Percentiles rank a stretch among this genome's conserved stretches.
These are phyloP conservation scores for Lipomyces yamanashiensis DNA, from an alignment of 805 yeast species.

Conservation along the genomic window DNA sequence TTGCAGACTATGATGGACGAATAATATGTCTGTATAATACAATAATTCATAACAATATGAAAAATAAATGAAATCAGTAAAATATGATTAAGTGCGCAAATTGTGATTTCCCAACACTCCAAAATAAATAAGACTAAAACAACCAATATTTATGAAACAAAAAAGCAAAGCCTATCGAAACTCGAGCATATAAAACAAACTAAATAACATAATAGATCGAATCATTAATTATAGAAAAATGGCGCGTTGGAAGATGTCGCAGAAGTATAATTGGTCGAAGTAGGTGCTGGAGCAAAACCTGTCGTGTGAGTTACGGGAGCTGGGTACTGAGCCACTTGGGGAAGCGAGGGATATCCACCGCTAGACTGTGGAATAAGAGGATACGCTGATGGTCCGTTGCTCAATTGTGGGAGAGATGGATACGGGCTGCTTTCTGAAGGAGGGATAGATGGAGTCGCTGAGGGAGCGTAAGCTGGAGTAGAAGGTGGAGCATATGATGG, in stretches of 20 bases:
- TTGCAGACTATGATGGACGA: constrained; percentile 18
- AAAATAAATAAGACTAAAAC: neutral
- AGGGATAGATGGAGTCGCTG: neutral
- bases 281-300: constrained; percentile 15
- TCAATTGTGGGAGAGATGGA: neutral
- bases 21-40: neutral
- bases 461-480: neutral
- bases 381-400: neutral
- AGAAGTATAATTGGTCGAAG: constrained; percentile 14
- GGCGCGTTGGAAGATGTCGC: constrained; percentile 15
- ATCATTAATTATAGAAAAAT: constrained; percentile 5
- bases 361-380: neutral
- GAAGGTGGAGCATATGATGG: neutral
- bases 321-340: constrained; percentile 4
- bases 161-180: neutral
- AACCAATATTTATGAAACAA: neutral
- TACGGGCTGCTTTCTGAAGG: neutral
- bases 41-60: neutral
- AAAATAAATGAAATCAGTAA: neutral
- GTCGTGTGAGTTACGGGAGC: constrained; percentile 10
- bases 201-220: constrained; percentile 52
- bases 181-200: constrained; percentile 57
- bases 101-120: too few relatives aligned
- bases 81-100: neutral
- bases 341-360: constrained; percentile 1